Evolutionary conservation across 2,329 filamentous ascomycete species (phyloP).

Genomic region (Rutstroemia sp.): DNA sequence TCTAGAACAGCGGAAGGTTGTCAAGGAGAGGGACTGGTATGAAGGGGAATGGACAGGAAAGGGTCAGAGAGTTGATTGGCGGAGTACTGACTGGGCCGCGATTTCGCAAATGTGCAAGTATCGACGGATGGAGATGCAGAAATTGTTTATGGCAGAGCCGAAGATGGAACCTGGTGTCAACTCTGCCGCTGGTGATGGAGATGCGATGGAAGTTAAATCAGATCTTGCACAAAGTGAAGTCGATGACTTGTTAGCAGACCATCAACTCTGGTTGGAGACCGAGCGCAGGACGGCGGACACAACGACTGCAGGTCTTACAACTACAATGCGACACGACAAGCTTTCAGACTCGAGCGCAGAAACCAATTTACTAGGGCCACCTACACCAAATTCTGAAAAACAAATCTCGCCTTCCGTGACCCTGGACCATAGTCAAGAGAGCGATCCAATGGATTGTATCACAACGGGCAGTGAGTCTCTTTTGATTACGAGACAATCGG

Average conservation of each 20-base stretch:
- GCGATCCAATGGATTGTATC: too few relatives aligned
- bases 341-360: too few relatives aligned
- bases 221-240: background rate
- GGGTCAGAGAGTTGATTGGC: background rate
- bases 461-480: too few relatives aligned
- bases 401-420: too few relatives aligned
- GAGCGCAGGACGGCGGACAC: background rate
- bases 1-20: accelerated
- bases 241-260: background rate
- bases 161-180: background rate
- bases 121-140: too few relatives aligned
- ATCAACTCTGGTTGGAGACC: background rate
- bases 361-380: too few relatives aligned
- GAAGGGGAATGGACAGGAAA: conserved; percentile 4
- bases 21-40: background rate
- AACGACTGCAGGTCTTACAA: background rate
- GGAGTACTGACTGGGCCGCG: conserved; percentile 4
- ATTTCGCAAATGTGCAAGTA: background rate
- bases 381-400: too few relatives aligned
- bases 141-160: background rate
- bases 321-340: too few relatives aligned
- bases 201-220: background rate
- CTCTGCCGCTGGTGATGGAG: background rate
- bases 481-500: too few relatives aligned
- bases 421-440: too few relatives aligned